Base-by-base conservation (phyloP, 371 early-diverging fungal species). In the Funneliformis caledonium region DNA sequence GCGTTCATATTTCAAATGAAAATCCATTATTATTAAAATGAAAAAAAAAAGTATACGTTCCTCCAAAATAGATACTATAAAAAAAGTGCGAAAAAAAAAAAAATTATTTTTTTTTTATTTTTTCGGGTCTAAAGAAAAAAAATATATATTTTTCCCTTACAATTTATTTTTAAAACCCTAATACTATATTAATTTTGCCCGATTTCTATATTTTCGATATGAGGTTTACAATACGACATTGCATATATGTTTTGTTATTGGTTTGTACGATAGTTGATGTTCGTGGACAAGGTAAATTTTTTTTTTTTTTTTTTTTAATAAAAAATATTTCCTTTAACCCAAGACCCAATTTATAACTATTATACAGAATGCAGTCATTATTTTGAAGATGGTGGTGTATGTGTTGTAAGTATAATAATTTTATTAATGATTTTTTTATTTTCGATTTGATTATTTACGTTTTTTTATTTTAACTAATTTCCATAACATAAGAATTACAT, bases 401-500 rank as follows among this genome's bases (percentile, higher is more conserved):
- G 70, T 70, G 42, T 22, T 12, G 70, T 70, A 70, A 70, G 70
- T 45, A 48, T 69, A 22, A 37, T 26, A 26, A 26, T 26, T 26
- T 11, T 43, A 70, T 2, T 45, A 42, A 16, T 37, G 26, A 42
- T 14, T 68, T 47, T 47, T 1, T 47, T 2, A 22, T 47, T 48
- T 12, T 12, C 19, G 3, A 7, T 45, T 16, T 70, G 26, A n/a
- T 22, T 19, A 12, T 42, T 43, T 48, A 70, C n/a, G 6, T 26
- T 26, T 26, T 26, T 70, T 22, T 43, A 3, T 37, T 70, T 43
- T 14, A 47, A n/a, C 5, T 69, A 69, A 19, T 42, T 19, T 69
- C 14, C 43, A 69, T 69, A 43, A 47, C 26, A 22, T 2, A 45
- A 70, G 70, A 70, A 70, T 70, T 70, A 70, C 45, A 70, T 42